Conservation (phyloP, 768 basidiomycete species). For the Suillus plorans region DNA sequence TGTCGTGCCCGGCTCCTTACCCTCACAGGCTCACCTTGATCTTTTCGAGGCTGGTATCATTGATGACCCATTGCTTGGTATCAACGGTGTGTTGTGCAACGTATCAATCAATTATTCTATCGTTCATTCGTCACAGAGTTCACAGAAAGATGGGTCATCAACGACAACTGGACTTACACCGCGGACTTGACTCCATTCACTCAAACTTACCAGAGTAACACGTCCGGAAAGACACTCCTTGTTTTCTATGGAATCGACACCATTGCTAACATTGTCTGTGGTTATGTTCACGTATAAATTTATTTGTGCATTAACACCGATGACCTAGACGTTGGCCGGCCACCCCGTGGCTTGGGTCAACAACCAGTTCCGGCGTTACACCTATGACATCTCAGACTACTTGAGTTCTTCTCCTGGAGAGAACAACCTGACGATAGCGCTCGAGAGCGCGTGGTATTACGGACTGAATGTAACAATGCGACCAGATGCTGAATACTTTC, state of each 20-base stretch:
- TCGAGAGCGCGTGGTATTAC: conserved; percentile 55
- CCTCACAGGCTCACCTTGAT: conserved; percentile 57
- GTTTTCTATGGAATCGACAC: conserved; percentile 61
- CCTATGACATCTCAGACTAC: conserved; percentile 49
- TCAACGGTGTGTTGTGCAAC: conserved; percentile 44
- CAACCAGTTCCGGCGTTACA: conserved; percentile 57
- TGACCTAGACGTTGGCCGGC: conserved; percentile 44
- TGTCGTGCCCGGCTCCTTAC: conserved; percentile 48
- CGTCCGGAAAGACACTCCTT: conserved; percentile 37
- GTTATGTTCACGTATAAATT: background rate
- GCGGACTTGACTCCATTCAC: conserved; percentile 49
- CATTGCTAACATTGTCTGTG: conserved; percentile 51
- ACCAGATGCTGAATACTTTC: conserved; percentile 48
- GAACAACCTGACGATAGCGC: conserved; percentile 47
- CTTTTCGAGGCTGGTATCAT: conserved; percentile 51
- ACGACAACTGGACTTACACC: conserved; percentile 61
- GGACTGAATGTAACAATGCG: conserved; percentile 51
- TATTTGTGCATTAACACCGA: background rate
- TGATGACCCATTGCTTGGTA: conserved; percentile 50
- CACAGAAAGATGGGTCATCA: conserved; percentile 53
- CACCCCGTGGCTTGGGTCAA: conserved; percentile 57
- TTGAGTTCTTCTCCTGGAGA: conserved; percentile 31
- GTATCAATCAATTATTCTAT: background rate
- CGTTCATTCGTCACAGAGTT: conserved; percentile 37
- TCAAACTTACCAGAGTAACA: conserved; percentile 17